Evolutionary conservation across 2,329 filamentous ascomycete genomes (phyloP).

Genomic region (Paecilomyces variotii): DNA sequence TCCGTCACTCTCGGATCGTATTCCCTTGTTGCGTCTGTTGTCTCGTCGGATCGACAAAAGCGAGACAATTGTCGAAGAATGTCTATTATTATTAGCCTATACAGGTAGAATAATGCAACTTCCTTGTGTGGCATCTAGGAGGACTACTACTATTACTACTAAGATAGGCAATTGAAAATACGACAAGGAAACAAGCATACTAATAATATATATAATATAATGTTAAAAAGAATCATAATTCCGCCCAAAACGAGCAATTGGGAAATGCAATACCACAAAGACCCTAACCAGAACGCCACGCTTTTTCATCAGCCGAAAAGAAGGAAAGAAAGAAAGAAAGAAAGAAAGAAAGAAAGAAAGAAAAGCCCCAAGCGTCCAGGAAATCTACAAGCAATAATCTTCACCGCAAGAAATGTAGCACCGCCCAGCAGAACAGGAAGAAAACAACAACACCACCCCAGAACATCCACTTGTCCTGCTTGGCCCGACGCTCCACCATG

Average conservation of each 20-base stretch:
- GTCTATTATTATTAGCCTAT: no score
- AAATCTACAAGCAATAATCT: not conserved
- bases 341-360: not conserved
- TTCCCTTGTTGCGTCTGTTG: not conserved
- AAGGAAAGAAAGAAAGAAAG: not conserved
- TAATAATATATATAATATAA: not conserved
- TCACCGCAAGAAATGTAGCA: slow-evolving; percentile 74
- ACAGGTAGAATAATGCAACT: not conserved
- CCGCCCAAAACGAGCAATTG: not conserved
- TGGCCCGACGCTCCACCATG: slow-evolving; percentile 86
- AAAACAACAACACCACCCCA: slow-evolving; percentile 79
- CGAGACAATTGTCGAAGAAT: no score
- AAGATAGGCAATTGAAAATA: not conserved
- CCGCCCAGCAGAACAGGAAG: slow-evolving; percentile 84
- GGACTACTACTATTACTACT: not conserved
- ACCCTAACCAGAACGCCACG: not conserved
- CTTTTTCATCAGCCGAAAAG: not conserved
- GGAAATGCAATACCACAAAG: not conserved
- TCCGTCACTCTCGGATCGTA: not conserved
- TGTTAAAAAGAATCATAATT: not conserved
- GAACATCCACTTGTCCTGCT: slow-evolving; percentile 98
- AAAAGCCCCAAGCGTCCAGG: no score
- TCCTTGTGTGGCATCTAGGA: not conserved
- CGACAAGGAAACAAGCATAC: not conserved
- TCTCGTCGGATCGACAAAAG: no score